Base-by-base conservation (phyloP, 345 rosid species). In the Capsella bursapastoris region DNA sequence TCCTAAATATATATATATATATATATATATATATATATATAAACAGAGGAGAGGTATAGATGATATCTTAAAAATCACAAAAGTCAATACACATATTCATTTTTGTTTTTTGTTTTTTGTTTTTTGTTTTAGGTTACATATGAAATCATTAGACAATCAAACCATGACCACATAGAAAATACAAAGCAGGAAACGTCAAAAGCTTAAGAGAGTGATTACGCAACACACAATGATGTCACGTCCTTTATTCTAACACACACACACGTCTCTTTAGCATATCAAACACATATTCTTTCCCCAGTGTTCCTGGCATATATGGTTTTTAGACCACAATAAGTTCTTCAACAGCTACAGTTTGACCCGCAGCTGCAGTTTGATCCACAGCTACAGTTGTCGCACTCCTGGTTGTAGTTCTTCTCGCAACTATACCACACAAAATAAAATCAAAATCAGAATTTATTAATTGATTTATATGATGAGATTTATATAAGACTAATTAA, bases 291-390 rank as follows among this genome's bases (percentile, higher is more conserved):
- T 0, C 15, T 45, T 31, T 5, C 27, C 41, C 72, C 22, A 37
- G 7, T 37, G 56, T 65, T 43, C 49, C 14, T 55, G 51, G 38
- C 38, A 14, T 47, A 37, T 52, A 34, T 34, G 48, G 1, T 57
- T 75, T 22, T 51, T 49, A 67, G 32, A 74, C 35, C 68, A 41
- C 7, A n/a, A 52, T 13, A n/a, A 48, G 13, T 70, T 1, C 25
- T 38, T 77, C 4, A 71, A 77, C 97, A 91, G 37, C 11, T 71
- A 78, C 81, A 78, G 69, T 83, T 86, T 32, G 77, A 77, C 45
- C 84, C 83, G 50, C 97, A 91, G 34, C 45, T 53, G 82, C 96
- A 89, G 93, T 38, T 86, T 41, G 89, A 74, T 76, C 93, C 96
- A 27, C 97, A 91, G 78, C 81, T 88, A 81, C 97, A 91, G 69